Percentiles rank a stretch among this genome's conserved stretches.
Evolutionary conservation across 129 eudicot species (phyloP).

Genomic region (Deinandra increscens): DNA sequence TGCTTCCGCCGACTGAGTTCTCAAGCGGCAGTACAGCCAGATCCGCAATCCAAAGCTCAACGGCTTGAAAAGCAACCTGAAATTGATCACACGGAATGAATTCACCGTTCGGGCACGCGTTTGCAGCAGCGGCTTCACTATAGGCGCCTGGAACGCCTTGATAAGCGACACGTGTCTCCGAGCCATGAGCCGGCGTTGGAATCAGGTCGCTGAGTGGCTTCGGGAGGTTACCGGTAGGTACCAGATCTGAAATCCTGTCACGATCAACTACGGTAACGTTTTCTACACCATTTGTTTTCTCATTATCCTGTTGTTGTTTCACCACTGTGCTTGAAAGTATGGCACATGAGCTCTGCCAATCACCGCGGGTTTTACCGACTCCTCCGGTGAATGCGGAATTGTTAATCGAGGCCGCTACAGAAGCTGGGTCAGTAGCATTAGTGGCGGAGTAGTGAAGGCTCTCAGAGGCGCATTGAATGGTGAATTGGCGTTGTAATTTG

Average conservation of each 20-base stretch:
- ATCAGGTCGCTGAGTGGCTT: constrained; percentile 68
- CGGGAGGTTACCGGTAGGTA: constrained; percentile 46
- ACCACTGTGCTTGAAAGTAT: constrained; percentile 69
- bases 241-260: constrained; percentile 50
- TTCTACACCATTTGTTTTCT: constrained; percentile 39
- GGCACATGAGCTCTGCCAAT: constrained; percentile 90
- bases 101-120: constrained; percentile 79
- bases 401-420: constrained; percentile 8
- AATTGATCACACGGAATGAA: constrained; percentile 92
- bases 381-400: constrained; percentile 31
- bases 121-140: constrained; percentile 94
- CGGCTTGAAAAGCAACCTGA: constrained; percentile 88
- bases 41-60: constrained; percentile 90
- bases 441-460: background rate
- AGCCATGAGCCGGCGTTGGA: constrained; percentile 83
- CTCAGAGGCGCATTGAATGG: constrained; percentile 33
- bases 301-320: constrained; percentile 52
- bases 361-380: constrained; percentile 55
- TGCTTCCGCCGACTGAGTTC: constrained; percentile 85
- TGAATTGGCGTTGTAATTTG: constrained; percentile 31
- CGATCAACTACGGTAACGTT: constrained; percentile 54
- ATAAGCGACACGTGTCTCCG: constrained; percentile 71
- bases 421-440: constrained; percentile 16
- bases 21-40: constrained; percentile 81
- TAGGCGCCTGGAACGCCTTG: constrained; percentile 98